Evolutionary conservation across 2,329 filamentous ascomycete genomes (phyloP).

Genomic region (Bisporella sp.): DNA sequence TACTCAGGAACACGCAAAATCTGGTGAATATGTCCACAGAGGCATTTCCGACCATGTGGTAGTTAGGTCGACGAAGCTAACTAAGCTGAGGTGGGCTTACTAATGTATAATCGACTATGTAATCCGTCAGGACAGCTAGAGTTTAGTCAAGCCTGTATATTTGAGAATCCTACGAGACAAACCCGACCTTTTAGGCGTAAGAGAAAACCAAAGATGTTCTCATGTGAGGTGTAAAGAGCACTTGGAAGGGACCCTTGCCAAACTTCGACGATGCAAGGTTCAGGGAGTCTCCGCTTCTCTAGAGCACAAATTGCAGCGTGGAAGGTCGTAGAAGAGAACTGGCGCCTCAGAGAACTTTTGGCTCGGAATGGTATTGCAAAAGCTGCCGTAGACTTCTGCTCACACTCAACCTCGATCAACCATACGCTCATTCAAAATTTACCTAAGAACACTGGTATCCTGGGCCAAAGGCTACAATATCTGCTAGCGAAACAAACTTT

Average conservation of each 20-base stretch:
- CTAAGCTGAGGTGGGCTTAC: too few relatives aligned
- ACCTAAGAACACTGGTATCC: too few relatives aligned
- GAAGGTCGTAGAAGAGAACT: conserved; percentile 64
- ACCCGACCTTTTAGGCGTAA: conserved; percentile 48
- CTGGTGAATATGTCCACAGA: too few relatives aligned
- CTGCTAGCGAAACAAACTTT: too few relatives aligned
- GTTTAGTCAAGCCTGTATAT: background rate
- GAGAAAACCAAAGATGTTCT: conserved; percentile 73
- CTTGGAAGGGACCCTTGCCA: conserved; percentile 60
- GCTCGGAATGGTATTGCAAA: conserved; percentile 49
- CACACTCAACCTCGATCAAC: conserved; percentile 8
- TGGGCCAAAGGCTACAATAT: too few relatives aligned
- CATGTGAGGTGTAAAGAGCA: conserved; percentile 69
- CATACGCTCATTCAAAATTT: too few relatives aligned
- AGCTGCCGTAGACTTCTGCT: conserved; percentile 37
- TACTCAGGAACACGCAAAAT: too few relatives aligned
- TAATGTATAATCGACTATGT: too few relatives aligned
- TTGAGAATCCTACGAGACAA: background rate
- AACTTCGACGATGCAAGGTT: conserved; percentile 55
- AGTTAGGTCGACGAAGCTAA: too few relatives aligned
- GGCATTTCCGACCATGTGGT: too few relatives aligned
- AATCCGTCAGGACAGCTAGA: too few relatives aligned
- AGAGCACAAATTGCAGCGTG: conserved; percentile 64
- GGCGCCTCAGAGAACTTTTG: conserved; percentile 52
- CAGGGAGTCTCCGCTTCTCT: conserved; percentile 60